Base-by-base conservation (phyloP, 768 basidiomycete species). In the Nidularia pulvinata region DNA sequence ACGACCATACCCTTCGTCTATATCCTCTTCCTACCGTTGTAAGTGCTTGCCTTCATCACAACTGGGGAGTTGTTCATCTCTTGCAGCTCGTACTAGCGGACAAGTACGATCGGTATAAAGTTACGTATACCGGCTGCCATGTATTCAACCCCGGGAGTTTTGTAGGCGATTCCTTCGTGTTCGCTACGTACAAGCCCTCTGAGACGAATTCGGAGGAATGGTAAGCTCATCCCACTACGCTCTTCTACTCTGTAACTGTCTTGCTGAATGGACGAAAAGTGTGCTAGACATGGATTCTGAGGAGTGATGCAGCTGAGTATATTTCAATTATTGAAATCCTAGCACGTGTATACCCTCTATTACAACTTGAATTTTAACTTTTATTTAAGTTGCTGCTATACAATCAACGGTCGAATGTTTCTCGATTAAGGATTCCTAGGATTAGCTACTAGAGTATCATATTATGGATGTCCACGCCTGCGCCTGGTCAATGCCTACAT, bases 91-190 rank as follows among this genome's bases (percentile, higher is more conserved):
- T 98, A 33, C 82, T 99, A 10, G 97, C 97, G 1, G 97, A 99
- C 72, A 95, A 89, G 69, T 97, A 98, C 64, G 95, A 97, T 66
- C 84, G 90, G 46, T 99, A 93, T 68, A 93, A 97, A 62, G 78
- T 97, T 58, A 98, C 95, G 1, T 99, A 99, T 67, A 95, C 95
- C 54, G 94, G 94, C 9, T 98, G 97, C 62, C 97, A 98, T 70
- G 97, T 98, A 30, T 95, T 98, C 79, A 99, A 99, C 67, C 97
- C 97, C 0, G 95, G 97, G 16, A 86, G 89, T 48, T 98, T 98
- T 65, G 77, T 94, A 11, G 85, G 91, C 4, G 88, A 83, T 48
- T 81, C 88, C 5, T 89, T 93, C 59, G 80, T 83, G 5, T 98
- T 98, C 76, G 93, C 90, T 9, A 91, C 93, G 2, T 99, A 95